Base-by-base conservation (phyloP, 1,284 basidiomycete genomes). In the Sanghuangporus sanghuang region DNA sequence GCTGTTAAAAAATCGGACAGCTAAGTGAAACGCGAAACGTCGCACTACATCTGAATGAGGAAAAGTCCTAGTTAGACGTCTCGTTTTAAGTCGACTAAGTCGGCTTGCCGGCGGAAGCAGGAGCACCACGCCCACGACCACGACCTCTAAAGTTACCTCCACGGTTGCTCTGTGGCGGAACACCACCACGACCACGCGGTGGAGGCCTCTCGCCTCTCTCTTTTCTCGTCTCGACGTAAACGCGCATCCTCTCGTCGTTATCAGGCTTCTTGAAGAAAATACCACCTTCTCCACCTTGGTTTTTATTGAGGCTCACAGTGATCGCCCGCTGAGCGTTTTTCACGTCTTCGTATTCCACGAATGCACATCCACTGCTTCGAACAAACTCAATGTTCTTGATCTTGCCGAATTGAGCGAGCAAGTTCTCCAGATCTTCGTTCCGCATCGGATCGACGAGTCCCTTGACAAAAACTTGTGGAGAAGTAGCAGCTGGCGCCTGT, bases 381-480 rank as follows among this genome's bases (percentile, higher is more conserved):
- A 97, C 89, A 69, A 98, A 89, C 75, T 98, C 95, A 56, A 95
- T 77, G 57, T 95, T 93, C 75, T 92, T 93, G 72, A 97, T 82
- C 44, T 3, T 88, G 82, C 5, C 96, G 74, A 98, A 98, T 40
- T 79, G 71, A 5, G 80, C 78, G 35, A 98, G 84, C 9, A 81
- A 78, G 27, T 77, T 76, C 56, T 76, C 79, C 39, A 98, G 81
- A 1, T 83, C 79, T 18, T 76, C 70, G 60, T 87, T 82, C 63
- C 86, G 80, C 49, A 98, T 81, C 27, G 83, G 78, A 67, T 96
- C 93, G n/a, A 84, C 80, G 1, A 93, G 87, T 68, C 87, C 59
- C 36, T 96, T 96, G 79, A 96, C 87, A 76, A 96, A 96, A 76
- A 92, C 93, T 67, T 89, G 86, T 3, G 90, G 73, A 16, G 85